phyloP scores from a whole-genome alignment of 352 stramenopile species.

The Phytophthora rubi region DNA sequence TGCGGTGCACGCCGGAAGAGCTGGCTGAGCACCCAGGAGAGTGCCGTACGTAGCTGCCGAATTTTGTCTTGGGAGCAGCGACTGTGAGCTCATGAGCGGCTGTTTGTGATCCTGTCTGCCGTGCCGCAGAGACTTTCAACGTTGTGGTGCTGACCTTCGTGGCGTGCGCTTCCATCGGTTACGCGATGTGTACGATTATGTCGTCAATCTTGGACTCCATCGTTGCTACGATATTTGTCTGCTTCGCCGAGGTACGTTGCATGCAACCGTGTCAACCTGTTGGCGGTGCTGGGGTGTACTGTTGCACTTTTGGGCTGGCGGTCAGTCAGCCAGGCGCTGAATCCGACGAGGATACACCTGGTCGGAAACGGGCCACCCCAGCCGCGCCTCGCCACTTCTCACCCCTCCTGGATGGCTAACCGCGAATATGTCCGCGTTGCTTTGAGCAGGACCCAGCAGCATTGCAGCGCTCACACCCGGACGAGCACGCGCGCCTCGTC shows the following conservation, averaged over 20 bases:
- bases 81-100: conserved; percentile 11
- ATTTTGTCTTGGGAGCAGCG: neutral
- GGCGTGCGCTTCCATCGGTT: conserved; percentile 74
- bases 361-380: conserved; percentile 37
- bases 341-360: conserved; percentile 42
- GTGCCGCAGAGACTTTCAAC: conserved; percentile 80
- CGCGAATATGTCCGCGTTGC: neutral
- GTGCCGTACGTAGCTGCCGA: conserved; percentile 60
- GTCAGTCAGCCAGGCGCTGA: conserved; percentile 32
- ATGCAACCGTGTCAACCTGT: conserved; percentile 16
- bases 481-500: conserved; percentile 75
- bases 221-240: conserved; percentile 88
- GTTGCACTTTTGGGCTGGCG: conserved; percentile 17
- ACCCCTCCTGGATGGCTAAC: conserved; percentile 21
- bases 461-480: conserved; percentile 71
- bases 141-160: conserved; percentile 82
- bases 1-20: conserved; percentile 71
- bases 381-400: conserved; percentile 29
- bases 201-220: conserved; percentile 87
- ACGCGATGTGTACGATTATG: conserved; percentile 86
- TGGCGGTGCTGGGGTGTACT: conserved; percentile 16
- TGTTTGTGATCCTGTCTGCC: conserved; percentile 5
- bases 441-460: conserved; percentile 64
- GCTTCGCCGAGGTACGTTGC: conserved; percentile 81
- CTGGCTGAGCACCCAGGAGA: conserved; percentile 38